phyloP scores from a whole-genome alignment of 768 basidiomycete genomes.

The Pisolithus albus region DNA sequence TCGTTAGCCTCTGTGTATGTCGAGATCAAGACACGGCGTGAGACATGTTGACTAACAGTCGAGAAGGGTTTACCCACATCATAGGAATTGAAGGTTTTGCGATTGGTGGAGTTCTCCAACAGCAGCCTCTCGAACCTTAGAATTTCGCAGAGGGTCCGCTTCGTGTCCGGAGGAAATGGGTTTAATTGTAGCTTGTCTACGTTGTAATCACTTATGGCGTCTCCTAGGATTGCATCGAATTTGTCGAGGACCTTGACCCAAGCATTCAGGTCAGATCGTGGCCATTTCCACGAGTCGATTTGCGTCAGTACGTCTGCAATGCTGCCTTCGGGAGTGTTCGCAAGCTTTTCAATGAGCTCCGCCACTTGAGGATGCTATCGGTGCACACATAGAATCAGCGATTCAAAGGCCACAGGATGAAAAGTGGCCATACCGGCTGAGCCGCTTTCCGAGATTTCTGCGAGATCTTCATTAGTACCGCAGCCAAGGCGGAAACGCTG shows the following conservation, averaged over 20 bases:
- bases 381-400: constrained; percentile 5
- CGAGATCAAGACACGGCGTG: constrained; percentile 1
- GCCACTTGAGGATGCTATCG: constrained; percentile 70
- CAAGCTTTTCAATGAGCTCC: constrained; percentile 68
- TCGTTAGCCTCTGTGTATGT: constrained; percentile 69
- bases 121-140: constrained; percentile 84
- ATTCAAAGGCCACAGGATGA: constrained; percentile 8
- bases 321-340: constrained; percentile 62
- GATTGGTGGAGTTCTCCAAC: constrained; percentile 95
- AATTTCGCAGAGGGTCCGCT: constrained; percentile 72
- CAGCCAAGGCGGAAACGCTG: constrained; percentile 36
- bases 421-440: constrained; percentile 54
- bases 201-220: constrained; percentile 75
- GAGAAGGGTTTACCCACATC: constrained; percentile 60
- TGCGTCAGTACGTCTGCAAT: constrained; percentile 58
- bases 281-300: constrained; percentile 87
- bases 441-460: constrained; percentile 78
- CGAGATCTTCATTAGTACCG: constrained; percentile 82
- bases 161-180: constrained; percentile 67
- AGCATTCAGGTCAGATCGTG: constrained; percentile 91
- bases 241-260: constrained; percentile 97
- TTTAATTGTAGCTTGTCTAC: constrained; percentile 79
- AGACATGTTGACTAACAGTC: constrained; percentile 2
- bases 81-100: constrained; percentile 94
- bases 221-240: constrained; percentile 85